Conservation (phyloP, 768 basidiomycete species). For the Calocera cornea region DNA sequence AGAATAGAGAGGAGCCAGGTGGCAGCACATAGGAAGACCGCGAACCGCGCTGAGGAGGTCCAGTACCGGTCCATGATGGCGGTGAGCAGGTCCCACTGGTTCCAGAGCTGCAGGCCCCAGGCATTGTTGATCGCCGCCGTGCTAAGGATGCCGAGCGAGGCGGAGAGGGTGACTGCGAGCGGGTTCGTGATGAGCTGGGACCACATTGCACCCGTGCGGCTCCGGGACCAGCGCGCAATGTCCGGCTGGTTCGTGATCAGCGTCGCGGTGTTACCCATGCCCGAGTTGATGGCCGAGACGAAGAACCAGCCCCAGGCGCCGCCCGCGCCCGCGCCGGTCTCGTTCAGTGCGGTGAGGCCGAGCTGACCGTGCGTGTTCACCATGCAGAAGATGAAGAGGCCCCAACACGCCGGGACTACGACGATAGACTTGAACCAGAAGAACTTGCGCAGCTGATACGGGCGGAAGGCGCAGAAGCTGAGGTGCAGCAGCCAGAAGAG, state of each 20-base stretch:
- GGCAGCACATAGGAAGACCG: not conserved
- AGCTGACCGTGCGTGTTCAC: not conserved
- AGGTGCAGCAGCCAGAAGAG: constrained; percentile 13
- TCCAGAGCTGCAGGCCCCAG: not conserved
- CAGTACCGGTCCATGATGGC: constrained; percentile 3
- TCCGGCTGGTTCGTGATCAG: constrained; percentile 3
- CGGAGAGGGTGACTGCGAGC: not conserved
- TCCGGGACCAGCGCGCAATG: not conserved
- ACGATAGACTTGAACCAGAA: constrained; percentile 14
- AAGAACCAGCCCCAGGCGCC: constrained; percentile 5
- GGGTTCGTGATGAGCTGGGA: constrained; percentile 1
- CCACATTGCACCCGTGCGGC: not conserved
- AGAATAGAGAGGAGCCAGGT: not conserved
- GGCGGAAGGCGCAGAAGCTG: constrained; percentile 10
- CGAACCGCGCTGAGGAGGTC: not conserved
- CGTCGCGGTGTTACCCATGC: not conserved
- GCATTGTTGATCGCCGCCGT: not conserved
- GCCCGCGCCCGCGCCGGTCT: not conserved
- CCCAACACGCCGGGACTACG: not conserved
- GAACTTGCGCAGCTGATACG: constrained; percentile 11
- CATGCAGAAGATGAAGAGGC: constrained; percentile 1
- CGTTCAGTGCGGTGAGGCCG: not conserved
- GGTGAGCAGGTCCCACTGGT: not conserved
- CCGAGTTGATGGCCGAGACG: not conserved
- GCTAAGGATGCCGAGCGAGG: not conserved